Evolutionary conservation across 2,329 filamentous ascomycete species (phyloP).

Genomic region (Talaromyces albobiverticillius): DNA sequence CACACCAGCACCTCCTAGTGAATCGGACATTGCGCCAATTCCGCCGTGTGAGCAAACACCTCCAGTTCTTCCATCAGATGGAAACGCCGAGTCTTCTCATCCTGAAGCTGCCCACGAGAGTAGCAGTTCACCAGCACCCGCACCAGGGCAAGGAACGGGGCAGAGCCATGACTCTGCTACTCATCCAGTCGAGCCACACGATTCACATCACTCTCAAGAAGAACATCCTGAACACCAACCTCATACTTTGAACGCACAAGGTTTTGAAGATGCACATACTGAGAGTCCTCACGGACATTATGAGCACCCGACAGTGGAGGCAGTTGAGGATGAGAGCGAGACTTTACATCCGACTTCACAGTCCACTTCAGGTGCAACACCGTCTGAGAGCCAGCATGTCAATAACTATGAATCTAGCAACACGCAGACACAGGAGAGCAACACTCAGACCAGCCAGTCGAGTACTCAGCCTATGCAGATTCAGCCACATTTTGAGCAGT

Average conservation of each 20-base stretch:
- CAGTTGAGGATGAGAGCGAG: background rate
- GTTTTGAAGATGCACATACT: background rate
- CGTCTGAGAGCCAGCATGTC: background rate
- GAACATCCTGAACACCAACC: background rate
- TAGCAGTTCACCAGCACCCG: background rate
- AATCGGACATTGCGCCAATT: slow-evolving; percentile 3
- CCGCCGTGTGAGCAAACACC: slow-evolving; percentile 4
- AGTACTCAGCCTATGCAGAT: background rate
- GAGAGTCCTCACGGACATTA: background rate
- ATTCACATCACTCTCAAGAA: background rate
- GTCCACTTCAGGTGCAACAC: background rate
- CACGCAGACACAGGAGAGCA: background rate
- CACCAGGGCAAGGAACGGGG: background rate
- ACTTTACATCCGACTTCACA: no score
- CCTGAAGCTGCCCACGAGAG: background rate
- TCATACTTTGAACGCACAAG: background rate
- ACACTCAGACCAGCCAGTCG: background rate
- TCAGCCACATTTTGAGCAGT: background rate
- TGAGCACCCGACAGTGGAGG: slow-evolving; percentile 1
- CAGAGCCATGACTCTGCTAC: background rate
- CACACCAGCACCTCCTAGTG: background rate
- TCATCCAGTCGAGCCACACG: background rate
- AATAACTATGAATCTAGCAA: background rate
- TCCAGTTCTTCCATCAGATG: background rate
- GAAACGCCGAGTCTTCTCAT: background rate